phyloP scores from a whole-genome alignment of 257 asterid species.

The Jacaranda copaia region DNA sequence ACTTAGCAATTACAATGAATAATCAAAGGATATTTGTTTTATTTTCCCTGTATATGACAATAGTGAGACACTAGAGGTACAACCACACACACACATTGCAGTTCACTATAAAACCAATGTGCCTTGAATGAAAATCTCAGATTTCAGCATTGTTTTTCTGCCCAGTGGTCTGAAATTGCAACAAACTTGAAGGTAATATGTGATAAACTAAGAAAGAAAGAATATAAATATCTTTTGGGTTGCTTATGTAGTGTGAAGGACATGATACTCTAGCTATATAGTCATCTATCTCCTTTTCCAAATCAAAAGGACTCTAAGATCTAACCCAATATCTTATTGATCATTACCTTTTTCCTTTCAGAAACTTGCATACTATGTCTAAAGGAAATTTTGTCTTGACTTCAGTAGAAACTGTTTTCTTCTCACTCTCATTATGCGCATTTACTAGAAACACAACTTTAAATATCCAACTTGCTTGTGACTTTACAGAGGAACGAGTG shows the following conservation, averaged over 20 bases:
- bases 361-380: not conserved
- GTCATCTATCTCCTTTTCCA: not conserved
- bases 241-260: no score
- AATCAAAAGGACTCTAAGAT: no score
- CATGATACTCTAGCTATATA: not conserved
- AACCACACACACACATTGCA: no score
- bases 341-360: not conserved
- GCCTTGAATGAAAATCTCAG: no score
- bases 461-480: conserved; percentile 29
- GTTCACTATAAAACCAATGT: no score
- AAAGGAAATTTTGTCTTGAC: conserved; percentile 5
- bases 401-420: not conserved
- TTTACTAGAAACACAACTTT: not conserved
- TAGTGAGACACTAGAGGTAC: no score
- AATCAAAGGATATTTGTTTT: no score
- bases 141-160: no score
- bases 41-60: no score
- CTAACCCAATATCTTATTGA: not conserved
- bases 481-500: conserved; percentile 76
- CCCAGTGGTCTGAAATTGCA: no score
- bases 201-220: not conserved
- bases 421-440: not conserved
- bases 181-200: not conserved
- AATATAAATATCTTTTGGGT: not conserved
- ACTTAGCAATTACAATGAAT: no score